Conservation (phyloP, 352 stramenopile genomes). For the Phytophthora pseudosyringae region DNA sequence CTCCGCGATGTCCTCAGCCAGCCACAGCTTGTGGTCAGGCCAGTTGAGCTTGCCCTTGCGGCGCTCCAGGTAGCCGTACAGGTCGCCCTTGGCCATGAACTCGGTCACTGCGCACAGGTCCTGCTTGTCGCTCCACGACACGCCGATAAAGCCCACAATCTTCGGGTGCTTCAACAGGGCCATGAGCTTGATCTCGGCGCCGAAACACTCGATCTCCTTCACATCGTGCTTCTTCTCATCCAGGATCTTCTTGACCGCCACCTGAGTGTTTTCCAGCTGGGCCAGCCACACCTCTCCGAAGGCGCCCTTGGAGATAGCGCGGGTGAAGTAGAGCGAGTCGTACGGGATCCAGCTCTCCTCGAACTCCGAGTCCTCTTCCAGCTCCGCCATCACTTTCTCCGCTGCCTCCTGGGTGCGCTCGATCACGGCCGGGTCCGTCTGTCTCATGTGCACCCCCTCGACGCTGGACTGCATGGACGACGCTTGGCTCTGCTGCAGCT, state of each 20-base stretch:
- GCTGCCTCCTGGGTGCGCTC: conserved; percentile 46
- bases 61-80: conserved; percentile 45
- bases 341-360: conserved; percentile 65
- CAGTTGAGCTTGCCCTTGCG: conserved; percentile 36
- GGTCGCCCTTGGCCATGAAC: conserved; percentile 59
- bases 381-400: conserved; percentile 63
- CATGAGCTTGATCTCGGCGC: conserved; percentile 59
- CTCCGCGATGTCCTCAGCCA: conserved; percentile 71
- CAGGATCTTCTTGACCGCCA: conserved; percentile 85
- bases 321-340: conserved; percentile 78
- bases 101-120: conserved; percentile 60
- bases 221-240: conserved; percentile 82
- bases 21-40: conserved; percentile 40
- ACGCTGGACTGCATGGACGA: conserved; percentile 17
- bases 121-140: conserved; percentile 55
- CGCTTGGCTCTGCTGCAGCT: conserved; percentile 38
- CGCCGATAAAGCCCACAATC: conserved; percentile 56
- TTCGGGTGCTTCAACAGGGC: conserved; percentile 56
- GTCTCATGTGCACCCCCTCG: conserved; percentile 28
- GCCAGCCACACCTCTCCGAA: conserved; percentile 87
- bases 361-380: conserved; percentile 66
- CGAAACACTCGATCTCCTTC: conserved; percentile 83
- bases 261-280: conserved; percentile 78
- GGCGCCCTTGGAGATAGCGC: conserved; percentile 74
- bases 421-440: conserved; percentile 35